phyloP scores from a whole-genome alignment of 495 filamentous ascomycete species.

The Aspergillus saccharolyticus region DNA sequence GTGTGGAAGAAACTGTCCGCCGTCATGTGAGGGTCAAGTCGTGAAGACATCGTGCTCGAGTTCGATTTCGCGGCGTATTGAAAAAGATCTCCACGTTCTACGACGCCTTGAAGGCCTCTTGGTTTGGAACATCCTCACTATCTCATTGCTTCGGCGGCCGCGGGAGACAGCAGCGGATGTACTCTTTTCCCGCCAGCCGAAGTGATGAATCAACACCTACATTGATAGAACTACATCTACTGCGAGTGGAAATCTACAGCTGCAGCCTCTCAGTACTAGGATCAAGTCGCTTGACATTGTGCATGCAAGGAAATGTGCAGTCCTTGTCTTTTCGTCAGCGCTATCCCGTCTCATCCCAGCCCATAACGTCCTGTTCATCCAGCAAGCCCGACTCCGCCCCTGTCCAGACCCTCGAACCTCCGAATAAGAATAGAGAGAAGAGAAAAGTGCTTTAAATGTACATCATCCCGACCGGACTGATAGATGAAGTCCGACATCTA shows the following conservation, averaged over 20 bases:
- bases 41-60: background rate
- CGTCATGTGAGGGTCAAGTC: conserved; percentile 24
- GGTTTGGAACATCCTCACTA: background rate
- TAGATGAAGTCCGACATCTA: conserved; percentile 9
- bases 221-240: no score
- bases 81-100: background rate
- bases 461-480: conserved; percentile 1
- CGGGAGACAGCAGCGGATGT: background rate
- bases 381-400: background rate
- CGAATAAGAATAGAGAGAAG: background rate
- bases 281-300: background rate
- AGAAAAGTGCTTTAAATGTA: conserved; percentile 2
- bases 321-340: background rate
- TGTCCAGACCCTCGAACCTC: background rate
- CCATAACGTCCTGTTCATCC: background rate
- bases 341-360: background rate
- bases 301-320: background rate
- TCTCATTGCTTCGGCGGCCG: background rate
- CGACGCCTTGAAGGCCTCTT: background rate
- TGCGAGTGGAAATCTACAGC: background rate
- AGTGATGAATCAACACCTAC: no score
- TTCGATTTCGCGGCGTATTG: no score
- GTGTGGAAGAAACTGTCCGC: conserved; percentile 30
- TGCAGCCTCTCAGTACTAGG: background rate
- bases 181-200: background rate